phyloP scores from a whole-genome alignment of 129 eudicot genomes.

The Flaveria brownii region DNA sequence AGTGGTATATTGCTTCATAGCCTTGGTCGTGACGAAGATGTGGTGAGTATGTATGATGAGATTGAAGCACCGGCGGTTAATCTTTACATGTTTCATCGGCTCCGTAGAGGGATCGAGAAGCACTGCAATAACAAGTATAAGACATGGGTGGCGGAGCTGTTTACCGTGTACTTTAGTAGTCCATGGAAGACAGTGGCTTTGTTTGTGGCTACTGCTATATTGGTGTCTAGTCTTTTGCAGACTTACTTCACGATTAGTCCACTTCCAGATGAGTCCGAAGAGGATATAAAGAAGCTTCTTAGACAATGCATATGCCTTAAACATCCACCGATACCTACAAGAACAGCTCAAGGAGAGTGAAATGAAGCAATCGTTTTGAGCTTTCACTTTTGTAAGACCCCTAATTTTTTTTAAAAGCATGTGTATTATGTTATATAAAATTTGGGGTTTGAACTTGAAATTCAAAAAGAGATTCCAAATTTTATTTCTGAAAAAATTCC shows the following conservation, averaged over 20 bases:
- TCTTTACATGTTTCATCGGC: conserved; percentile 8
- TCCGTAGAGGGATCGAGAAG: conserved; percentile 25
- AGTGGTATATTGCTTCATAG: conserved; percentile 25
- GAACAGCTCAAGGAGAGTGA: too few species aligned
- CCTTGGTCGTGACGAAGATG: conserved; percentile 38
- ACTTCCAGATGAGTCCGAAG: conserved; percentile 26
- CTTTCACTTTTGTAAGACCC: too few species aligned
- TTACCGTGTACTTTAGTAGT: conserved; percentile 33
- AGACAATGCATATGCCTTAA: conserved; percentile 19
- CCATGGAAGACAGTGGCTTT: conserved; percentile 54
- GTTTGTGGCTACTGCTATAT: conserved; percentile 39
- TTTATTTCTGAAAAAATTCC: too few species aligned
- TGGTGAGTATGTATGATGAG: conserved; percentile 35
- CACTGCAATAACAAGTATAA: conserved; percentile 32
- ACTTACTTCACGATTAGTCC: conserved; percentile 36
- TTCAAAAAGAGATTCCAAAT: too few species aligned
- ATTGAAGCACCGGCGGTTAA: conserved; percentile 31
- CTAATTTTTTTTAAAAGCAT: too few species aligned
- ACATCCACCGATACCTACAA: not conserved
- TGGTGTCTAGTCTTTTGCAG: conserved; percentile 37
- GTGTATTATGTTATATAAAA: too few species aligned
- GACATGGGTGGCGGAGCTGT: conserved; percentile 44
- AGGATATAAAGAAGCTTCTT: conserved; percentile 21
- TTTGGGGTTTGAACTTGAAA: too few species aligned
- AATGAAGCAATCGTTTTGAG: too few species aligned